phyloP scores from a whole-genome alignment of 345 rosid species.

The Abelmoschus esculentus region DNA sequence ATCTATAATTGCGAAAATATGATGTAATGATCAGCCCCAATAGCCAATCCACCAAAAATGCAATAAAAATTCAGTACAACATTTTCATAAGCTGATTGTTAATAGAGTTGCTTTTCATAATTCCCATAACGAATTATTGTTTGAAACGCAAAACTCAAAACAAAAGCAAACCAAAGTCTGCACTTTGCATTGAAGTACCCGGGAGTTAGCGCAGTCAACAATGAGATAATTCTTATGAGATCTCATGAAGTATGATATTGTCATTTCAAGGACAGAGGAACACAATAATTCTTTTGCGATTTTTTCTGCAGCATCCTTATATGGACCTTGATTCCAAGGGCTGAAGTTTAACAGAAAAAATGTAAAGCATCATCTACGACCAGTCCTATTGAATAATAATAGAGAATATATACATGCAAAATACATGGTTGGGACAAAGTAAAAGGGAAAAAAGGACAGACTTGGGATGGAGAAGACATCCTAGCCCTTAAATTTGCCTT shows the following conservation, averaged over 20 bases:
- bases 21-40: not conserved
- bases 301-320: constrained; percentile 62
- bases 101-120: not conserved
- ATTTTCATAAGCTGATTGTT: not conserved
- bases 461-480: not conserved
- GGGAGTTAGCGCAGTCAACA: not conserved
- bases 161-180: not conserved
- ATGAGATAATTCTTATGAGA: not conserved
- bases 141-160: not conserved
- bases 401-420: not conserved
- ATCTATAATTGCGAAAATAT: not conserved
- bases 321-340: constrained; percentile 81
- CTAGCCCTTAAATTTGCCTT: not conserved
- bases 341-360: constrained; percentile 33
- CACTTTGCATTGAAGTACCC: not conserved
- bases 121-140: not conserved
- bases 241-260: not conserved
- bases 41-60: not conserved
- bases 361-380: not conserved
- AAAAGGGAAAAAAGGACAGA: not conserved
- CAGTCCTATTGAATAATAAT: not conserved
- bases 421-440: not conserved
- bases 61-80: not conserved
- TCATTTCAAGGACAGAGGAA: not conserved
- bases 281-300: constrained; percentile 48